Evolutionary conservation across 1,139 yeast genomes (phyloP), one percentile per base, ranked within the genome.

Genomic region (Yarrowia galli): DNA sequence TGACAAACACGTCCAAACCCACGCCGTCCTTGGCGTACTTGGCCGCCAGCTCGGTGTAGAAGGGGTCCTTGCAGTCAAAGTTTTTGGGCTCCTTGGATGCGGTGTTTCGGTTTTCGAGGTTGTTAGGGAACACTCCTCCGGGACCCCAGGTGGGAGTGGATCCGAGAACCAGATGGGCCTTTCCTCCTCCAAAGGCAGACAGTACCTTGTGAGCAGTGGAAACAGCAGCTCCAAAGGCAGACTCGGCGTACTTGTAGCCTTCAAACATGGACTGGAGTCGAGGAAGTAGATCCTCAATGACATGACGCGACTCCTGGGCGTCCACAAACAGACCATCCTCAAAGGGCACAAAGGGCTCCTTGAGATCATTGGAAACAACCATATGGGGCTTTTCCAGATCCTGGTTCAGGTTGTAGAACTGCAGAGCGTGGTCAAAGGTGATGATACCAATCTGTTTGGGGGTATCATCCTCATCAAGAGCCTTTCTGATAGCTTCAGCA

Each of bases 271-370:
- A 79, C 70, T 89, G 91, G 68, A 95, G 81, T 67, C 85, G 81
- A 69, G 84, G 84, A 69, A 96, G 82, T 1, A 95, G 86, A 69
- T 85, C 87, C 66, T 89, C 91, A 68, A 95, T 87, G 15, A 86
- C 85, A 58, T 78, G 75, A 69, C 87, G 81, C 28, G 92, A 85
- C 69, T 87, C 91, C 9, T 79, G 80, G 0, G 97, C 92, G 71
- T 89, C 92, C 9, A 86, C 97, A 78, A 92, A 92, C 46, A 93
- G 78, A 0, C 98, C 98, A 0, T 84, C 85, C 71, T 81, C 80
- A 70, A 93, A 83, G 3, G 99, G 99, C 32, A 93, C 82, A 73
- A 92, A 92, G 2, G 93, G 90, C 70, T 91, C 96, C 15, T 86
- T 88, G 51, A 91, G 77, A 74, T 95, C 98, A 28, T 89, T 81